Evolutionary conservation across 2,329 filamentous ascomycete species (phyloP).

Genomic region (Aspergillus ibericus): DNA sequence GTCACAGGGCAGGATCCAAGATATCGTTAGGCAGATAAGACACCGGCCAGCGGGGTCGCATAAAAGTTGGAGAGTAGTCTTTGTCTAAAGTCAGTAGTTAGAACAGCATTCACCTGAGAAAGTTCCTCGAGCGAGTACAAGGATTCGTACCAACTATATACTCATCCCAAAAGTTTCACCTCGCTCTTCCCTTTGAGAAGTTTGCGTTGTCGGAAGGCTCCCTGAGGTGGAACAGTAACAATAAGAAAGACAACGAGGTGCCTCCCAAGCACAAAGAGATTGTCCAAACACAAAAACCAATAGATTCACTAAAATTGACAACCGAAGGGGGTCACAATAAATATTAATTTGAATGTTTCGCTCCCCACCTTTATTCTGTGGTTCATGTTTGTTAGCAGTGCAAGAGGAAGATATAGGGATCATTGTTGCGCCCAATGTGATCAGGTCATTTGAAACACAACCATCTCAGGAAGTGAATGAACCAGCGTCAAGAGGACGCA

Average conservation of each 20-base stretch:
- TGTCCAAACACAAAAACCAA: background rate
- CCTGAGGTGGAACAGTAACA: background rate
- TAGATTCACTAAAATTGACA: background rate
- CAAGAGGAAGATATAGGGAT: conserved; percentile 1
- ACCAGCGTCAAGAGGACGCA: conserved; percentile 10
- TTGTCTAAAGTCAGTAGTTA: conserved; percentile 7
- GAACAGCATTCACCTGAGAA: background rate
- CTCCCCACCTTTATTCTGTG: conserved; percentile 2
- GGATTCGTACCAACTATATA: background rate
- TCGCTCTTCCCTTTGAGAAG: background rate
- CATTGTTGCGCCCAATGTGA: background rate
- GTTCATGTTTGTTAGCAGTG: background rate
- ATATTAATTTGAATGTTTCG: background rate
- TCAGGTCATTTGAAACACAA: conserved; percentile 11
- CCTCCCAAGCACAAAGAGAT: background rate
- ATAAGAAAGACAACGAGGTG: background rate
- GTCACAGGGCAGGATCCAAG: background rate
- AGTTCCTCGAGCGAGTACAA: background rate
- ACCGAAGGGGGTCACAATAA: conserved; percentile 2
- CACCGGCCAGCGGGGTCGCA: conserved; percentile 18
- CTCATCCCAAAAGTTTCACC: background rate
- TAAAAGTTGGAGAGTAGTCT: background rate
- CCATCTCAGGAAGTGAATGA: conserved; percentile 3
- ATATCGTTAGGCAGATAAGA: conserved; percentile 6
- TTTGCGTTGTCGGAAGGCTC: background rate